These are phyloP conservation scores for Hypoxylon sp. DNA, from an alignment of 2,329 filamentous ascomycete species.

Conservation along the genomic window DNA sequence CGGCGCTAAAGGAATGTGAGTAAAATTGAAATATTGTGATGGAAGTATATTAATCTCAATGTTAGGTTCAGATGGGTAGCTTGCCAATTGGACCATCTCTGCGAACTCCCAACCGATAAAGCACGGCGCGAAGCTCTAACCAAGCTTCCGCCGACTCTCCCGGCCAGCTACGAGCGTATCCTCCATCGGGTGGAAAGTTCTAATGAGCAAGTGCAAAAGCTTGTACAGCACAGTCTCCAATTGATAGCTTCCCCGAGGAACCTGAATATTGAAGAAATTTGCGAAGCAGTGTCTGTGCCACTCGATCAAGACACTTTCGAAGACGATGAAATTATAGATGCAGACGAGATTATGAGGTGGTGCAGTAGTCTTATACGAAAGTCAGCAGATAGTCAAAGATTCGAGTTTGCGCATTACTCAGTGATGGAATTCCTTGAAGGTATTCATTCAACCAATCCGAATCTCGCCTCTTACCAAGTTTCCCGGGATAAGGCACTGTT, in stretches of 20 bases:
- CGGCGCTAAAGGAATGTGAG: constrained; percentile 38
- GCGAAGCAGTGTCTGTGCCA: constrained; percentile 25
- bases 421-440: constrained; percentile 34
- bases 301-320: constrained; percentile 18
- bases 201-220: constrained; percentile 4
- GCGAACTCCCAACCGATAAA: constrained; percentile 24
- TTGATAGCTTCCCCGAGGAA: background rate
- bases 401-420: constrained; percentile 40
- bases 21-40: background rate
- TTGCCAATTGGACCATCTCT: constrained; percentile 38
- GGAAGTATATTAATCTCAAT: constrained; percentile 9
- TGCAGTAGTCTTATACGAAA: constrained; percentile 40
- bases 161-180: constrained; percentile 30
- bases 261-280: constrained; percentile 18
- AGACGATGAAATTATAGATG: constrained; percentile 26
- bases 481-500: background rate
- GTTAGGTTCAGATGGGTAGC: constrained; percentile 39
- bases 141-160: constrained; percentile 29
- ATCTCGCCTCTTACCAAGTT: constrained; percentile 7
- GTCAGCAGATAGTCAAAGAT: background rate
- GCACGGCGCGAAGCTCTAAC: constrained; percentile 25
- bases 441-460: constrained; percentile 17
- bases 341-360: constrained; percentile 25
- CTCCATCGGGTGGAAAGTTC: constrained; percentile 4
- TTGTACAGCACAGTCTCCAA: constrained; percentile 1